phyloP scores from a whole-genome alignment of 805 yeast species.

The Diddensiella transvaalensis region DNA sequence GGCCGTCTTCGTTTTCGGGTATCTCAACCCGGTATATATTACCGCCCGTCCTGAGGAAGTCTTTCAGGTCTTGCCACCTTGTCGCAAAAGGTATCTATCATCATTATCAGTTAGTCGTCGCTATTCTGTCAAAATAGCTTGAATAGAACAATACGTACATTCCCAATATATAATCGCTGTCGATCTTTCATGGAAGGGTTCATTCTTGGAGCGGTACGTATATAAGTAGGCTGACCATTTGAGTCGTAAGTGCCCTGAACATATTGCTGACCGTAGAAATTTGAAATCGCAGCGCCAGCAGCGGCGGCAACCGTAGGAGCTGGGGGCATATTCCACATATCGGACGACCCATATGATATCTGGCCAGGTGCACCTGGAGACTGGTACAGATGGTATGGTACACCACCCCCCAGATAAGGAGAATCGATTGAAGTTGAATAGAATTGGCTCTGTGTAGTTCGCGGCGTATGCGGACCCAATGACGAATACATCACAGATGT shows the following conservation, averaged over 20 bases:
- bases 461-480: neutral
- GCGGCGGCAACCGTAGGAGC: neutral
- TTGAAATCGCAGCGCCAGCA: neutral
- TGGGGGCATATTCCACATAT: neutral
- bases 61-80: constrained; percentile 33
- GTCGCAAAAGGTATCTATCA: constrained; percentile 29
- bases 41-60: constrained; percentile 27
- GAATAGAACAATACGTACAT: constrained; percentile 17
- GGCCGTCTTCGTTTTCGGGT: constrained; percentile 38
- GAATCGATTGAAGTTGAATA: constrained; percentile 1
- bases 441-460: constrained; percentile 2
- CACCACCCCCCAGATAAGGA: neutral
- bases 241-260: neutral
- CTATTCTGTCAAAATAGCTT: too few relatives aligned
- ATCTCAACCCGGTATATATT: constrained; percentile 37
- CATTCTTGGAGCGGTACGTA: neutral
- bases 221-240: neutral
- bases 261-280: neutral
- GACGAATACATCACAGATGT: neutral
- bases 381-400: neutral
- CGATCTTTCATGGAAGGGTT: constrained; percentile 17
- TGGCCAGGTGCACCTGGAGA: constrained; percentile 1
- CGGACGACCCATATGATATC: neutral
- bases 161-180: constrained; percentile 35
- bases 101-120: neutral